Percentiles rank a stretch among this genome's conserved stretches.
Conservation (phyloP, 352 stramenopile genomes). For the Pythium periplocum region DNA sequence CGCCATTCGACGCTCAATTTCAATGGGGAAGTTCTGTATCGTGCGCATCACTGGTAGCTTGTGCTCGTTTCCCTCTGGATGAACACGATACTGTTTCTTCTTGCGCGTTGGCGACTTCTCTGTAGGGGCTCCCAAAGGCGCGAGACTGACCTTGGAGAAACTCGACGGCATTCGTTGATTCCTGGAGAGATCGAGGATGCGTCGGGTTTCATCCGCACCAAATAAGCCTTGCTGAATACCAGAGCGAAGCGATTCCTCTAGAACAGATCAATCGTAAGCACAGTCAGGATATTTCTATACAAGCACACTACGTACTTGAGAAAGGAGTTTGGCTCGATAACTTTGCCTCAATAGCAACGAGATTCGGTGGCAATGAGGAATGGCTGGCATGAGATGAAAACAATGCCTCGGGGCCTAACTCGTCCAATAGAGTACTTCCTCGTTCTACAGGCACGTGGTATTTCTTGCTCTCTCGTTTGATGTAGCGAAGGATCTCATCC, state of each 20-base stretch:
- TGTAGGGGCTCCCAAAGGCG: background rate
- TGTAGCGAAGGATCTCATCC: constrained; percentile 31
- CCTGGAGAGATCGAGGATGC: constrained; percentile 26
- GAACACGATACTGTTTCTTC: background rate
- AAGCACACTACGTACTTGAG: constrained; percentile 13
- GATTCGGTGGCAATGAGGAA: constrained; percentile 1
- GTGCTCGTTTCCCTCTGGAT: constrained; percentile 3
- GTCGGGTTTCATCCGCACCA: constrained; percentile 31
- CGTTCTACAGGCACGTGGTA: background rate
- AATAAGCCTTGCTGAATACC: constrained; percentile 38
- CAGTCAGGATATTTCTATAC: too few species aligned
- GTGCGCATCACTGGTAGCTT: constrained; percentile 14
- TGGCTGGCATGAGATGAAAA: background rate
- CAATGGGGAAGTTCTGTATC: constrained; percentile 9
- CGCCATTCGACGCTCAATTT: constrained; percentile 1
- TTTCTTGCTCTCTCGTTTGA: constrained; percentile 19
- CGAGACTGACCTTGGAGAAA: background rate
- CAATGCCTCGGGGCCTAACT: too few species aligned
- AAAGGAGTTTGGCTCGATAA: constrained; percentile 28
- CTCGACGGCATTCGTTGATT: constrained; percentile 3
- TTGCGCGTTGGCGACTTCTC: background rate
- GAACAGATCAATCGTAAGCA: too few species aligned
- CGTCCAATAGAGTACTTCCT: background rate
- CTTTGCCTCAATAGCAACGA: constrained; percentile 6
- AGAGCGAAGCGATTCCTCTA: constrained; percentile 28